Evolutionary conservation across 495 filamentous ascomycete species (phyloP).

Genomic region (Penicillium riverlandense): DNA sequence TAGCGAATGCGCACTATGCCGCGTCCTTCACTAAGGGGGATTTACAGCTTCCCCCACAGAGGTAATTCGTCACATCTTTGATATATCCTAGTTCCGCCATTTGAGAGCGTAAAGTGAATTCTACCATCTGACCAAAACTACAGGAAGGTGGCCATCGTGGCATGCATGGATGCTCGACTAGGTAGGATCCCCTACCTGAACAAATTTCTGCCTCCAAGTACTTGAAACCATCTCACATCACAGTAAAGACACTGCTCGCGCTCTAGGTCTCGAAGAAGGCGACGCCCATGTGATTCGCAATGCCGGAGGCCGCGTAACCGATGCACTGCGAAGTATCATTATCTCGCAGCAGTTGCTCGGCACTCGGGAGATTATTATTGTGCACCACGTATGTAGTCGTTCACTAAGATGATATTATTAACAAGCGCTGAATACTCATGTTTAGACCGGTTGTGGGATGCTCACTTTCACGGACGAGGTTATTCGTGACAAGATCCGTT

Average conservation of each 20-base stretch:
- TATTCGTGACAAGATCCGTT: constrained; percentile 47
- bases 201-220: not conserved
- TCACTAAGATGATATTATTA: constrained; percentile 16
- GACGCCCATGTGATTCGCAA: constrained; percentile 83
- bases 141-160: constrained; percentile 41
- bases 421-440: not conserved
- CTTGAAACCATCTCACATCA: too few species aligned
- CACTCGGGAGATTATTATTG: constrained; percentile 66
- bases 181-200: constrained; percentile 11
- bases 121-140: not conserved
- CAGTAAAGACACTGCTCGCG: constrained; percentile 49
- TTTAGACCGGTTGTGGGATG: constrained; percentile 66
- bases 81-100: constrained; percentile 20
- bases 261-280: constrained; percentile 67
- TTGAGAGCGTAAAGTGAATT: not conserved
- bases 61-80: constrained; percentile 52
- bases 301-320: constrained; percentile 55
- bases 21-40: constrained; percentile 55
- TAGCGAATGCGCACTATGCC: constrained; percentile 54
- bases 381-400: constrained; percentile 54
- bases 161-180: constrained; percentile 84
- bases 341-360: constrained; percentile 78
- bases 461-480: constrained; percentile 66
- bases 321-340: constrained; percentile 66
- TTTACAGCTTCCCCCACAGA: constrained; percentile 65